These are phyloP conservation scores for Puccinia novopanici DNA, from an alignment of 1,284 basidiomycete species.

Conservation along the genomic window DNA sequence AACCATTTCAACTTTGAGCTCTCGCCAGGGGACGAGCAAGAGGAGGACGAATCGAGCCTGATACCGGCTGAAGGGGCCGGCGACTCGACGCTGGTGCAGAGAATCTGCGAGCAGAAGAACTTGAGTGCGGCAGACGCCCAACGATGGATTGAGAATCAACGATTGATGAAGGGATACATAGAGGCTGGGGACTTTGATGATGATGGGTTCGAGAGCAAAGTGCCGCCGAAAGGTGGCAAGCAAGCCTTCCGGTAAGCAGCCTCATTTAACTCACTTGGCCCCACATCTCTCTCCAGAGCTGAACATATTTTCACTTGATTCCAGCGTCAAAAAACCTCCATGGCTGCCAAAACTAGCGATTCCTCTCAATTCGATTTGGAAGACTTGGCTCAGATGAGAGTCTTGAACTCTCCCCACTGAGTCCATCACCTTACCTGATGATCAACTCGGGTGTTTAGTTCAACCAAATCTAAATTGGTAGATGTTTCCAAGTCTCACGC, in stretches of 20 bases:
- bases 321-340: conserved; percentile 20
- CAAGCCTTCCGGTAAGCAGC: conserved; percentile 45
- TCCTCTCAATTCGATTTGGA: conserved; percentile 15
- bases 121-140: conserved; percentile 11
- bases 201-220: conserved; percentile 51
- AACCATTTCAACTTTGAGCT: conserved; percentile 37
- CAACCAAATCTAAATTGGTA: no score
- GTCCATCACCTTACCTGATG: background rate
- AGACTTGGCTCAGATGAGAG: background rate
- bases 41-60: conserved; percentile 30
- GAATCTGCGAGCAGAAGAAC: conserved; percentile 24
- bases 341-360: conserved; percentile 4
- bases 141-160: conserved; percentile 14
- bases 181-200: conserved; percentile 50
- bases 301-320: background rate
- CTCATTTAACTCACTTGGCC: background rate
- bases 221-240: conserved; percentile 50
- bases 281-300: background rate
- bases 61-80: conserved; percentile 13
- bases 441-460: background rate
- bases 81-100: background rate
- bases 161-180: conserved; percentile 39
- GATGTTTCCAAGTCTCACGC: no score
- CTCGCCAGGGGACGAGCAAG: conserved; percentile 41
- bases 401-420: conserved; percentile 11